Evolutionary conservation across 2,329 filamentous ascomycete genomes (phyloP).

Genomic region (Paraphaeosphaeria minitans): DNA sequence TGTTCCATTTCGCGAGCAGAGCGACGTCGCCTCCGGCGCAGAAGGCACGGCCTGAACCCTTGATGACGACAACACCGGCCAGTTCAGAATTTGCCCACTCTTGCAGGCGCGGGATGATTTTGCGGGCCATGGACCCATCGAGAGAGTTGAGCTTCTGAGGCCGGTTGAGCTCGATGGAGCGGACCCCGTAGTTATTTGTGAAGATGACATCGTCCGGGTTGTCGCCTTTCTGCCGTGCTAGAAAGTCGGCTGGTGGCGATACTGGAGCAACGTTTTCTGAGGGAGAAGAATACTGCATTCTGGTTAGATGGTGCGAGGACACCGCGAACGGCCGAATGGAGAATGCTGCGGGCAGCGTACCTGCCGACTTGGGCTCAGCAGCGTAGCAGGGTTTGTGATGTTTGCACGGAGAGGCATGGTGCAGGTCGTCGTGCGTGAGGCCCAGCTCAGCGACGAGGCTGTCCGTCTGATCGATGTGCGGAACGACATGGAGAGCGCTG

Average conservation of each 20-base stretch:
- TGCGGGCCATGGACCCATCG: conserved; percentile 91
- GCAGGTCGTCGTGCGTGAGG: conserved; percentile 36
- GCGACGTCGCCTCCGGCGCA: conserved; percentile 94
- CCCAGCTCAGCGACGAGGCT: conserved; percentile 48
- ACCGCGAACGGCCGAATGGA: not conserved
- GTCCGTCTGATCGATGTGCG: conserved; percentile 47
- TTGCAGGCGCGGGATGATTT: conserved; percentile 85
- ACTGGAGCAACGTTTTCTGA: conserved; percentile 46
- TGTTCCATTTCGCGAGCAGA: conserved; percentile 75
- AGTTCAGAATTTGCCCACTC: conserved; percentile 97
- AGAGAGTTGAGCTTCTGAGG: conserved; percentile 91
- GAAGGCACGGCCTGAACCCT: conserved; percentile 84
- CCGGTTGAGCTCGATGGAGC: conserved; percentile 91
- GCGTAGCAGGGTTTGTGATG: conserved; percentile 63
- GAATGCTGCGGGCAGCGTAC: conserved; percentile 45
- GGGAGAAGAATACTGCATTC: conserved; percentile 42
- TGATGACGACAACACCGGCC: conserved; percentile 90
- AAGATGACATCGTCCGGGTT: conserved; percentile 92
- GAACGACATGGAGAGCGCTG: conserved; percentile 50
- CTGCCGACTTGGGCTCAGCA: conserved; percentile 56
- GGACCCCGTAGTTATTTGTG: conserved; percentile 83
- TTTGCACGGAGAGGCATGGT: conserved; percentile 83
- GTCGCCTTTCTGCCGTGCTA: conserved; percentile 45
- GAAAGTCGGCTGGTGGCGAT: conserved; percentile 60
- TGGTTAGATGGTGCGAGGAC: conserved; percentile 15